A percentile compares a stretch with the other conserved stretches of the same genome.
Conservation (phyloP, 768 basidiomycete genomes). For the Leucogyrophana mollusca region DNA sequence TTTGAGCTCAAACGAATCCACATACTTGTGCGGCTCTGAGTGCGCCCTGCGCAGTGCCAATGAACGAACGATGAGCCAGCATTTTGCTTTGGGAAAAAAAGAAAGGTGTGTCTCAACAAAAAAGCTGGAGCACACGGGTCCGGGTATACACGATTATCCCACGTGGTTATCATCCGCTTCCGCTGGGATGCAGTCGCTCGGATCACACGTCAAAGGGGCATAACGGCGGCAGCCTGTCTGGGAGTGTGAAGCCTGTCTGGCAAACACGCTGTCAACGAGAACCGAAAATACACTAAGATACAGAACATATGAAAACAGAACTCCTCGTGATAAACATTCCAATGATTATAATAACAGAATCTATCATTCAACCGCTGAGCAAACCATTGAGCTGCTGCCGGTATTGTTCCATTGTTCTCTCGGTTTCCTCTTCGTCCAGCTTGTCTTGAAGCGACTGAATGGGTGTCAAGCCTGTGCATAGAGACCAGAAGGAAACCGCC, state of each 20-base stretch:
- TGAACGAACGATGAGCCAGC: conserved; percentile 58
- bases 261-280: not conserved
- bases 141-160: conserved; percentile 21
- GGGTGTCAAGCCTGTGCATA: conserved; percentile 5
- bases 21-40: conserved; percentile 49
- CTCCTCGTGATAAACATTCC: not conserved
- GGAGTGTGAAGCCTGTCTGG: not conserved
- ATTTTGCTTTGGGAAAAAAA: conserved; percentile 38
- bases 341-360: not conserved
- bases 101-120: conserved; percentile 15
- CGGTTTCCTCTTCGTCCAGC: conserved; percentile 77
- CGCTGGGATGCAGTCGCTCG: not conserved
- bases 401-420: conserved; percentile 88
- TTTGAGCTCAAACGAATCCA: not conserved
- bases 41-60: conserved; percentile 54
- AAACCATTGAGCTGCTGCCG: conserved; percentile 87
- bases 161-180: conserved; percentile 4
- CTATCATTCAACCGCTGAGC: conserved; percentile 46
- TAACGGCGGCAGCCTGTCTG: not conserved
- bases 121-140: conserved; percentile 10
- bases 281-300: not conserved
- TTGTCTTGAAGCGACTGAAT: conserved; percentile 57
- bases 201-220: not conserved
- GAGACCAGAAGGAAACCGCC: not conserved
- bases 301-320: not conserved